Base-by-base conservation (phyloP, 2,329 filamentous ascomycete species). In the Cercospora nicotianae region DNA sequence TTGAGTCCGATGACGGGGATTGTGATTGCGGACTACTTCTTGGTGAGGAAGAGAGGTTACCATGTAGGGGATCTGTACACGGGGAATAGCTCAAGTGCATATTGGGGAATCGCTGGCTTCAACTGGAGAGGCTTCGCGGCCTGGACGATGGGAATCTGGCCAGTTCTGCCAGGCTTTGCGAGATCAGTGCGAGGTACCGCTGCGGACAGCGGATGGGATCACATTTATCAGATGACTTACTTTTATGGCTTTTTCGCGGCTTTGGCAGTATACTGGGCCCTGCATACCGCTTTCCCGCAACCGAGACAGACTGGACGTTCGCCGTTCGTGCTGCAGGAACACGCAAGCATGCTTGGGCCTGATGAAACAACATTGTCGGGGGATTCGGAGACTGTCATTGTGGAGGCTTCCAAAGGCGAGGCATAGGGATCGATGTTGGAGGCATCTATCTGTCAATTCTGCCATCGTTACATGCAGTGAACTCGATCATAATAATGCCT, bases 21-120 rank as follows among this genome's bases (percentile, higher is more conserved):
- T 51, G 77, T 80, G 69, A 75, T 82, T n/a, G 74, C 78, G 20
- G 81, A 82, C 69, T 82, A 81, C 72, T 78, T 76, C 70, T 63
- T 81, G 30, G 72, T 78, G 2, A 75, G 79, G 8, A 58, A 59
- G 26, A 30, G 67, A 8, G 45, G 67, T n/a, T 63, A 69, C 16
- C 66, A 70, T 48, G 57, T 72, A 2, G 68, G 65, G n/a, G 70
- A 73, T 60, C n/a, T 73, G 55, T 72, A 72, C 53, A 70, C 55
- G 8, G 67, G 65, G 20, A 69, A 67, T 7, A 55, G 8, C 31
- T 63, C 64, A 2, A 69, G 67, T 62, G 63, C 68, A 2, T 74
- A 73, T 30, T 73, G 71, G 71, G 72, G 69, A 48, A 63, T 18
- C 6, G 39, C 28, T 4, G 72, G 72, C 4, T 68, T 72, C 60